Conservation (phyloP, 257 asterid species). For the Apocynum venetum region DNA sequence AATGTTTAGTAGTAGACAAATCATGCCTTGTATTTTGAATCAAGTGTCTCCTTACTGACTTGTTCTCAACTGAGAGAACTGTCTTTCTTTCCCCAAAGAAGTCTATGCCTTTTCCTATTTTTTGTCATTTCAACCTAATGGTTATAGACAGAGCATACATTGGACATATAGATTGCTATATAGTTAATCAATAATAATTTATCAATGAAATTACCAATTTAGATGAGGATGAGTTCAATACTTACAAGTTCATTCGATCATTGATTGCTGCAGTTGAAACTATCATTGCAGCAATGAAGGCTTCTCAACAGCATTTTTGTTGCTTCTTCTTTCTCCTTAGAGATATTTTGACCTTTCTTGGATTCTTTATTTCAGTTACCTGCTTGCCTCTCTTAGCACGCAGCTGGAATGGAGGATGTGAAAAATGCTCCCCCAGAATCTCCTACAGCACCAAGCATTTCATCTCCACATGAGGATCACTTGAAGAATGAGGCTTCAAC, state of each 20-base stretch:
- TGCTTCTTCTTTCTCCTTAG: not conserved
- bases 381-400: conserved; percentile 21
- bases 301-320: not conserved
- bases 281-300: not conserved
- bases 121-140: not conserved
- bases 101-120: not conserved
- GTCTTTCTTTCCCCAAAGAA: not conserved
- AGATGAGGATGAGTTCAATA: too few species aligned
- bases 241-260: not conserved
- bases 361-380: conserved; percentile 20
- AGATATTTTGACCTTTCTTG: not conserved
- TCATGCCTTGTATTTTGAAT: not conserved
- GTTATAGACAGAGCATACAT: not conserved
- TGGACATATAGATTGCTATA: not conserved
- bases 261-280: not conserved
- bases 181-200: not conserved
- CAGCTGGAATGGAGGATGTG: conserved; percentile 58
- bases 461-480: conserved; percentile 37
- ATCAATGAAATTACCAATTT: not conserved
- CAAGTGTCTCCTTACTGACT: not conserved
- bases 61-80: not conserved
- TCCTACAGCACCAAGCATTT: conserved; percentile 30
- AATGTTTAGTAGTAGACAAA: not conserved
- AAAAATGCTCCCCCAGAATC: conserved; percentile 41
- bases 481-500: conserved; percentile 27